These are phyloP conservation scores for Rhizopogon sp. DNA, from an alignment of 768 basidiomycete species.

Conservation along the genomic window DNA sequence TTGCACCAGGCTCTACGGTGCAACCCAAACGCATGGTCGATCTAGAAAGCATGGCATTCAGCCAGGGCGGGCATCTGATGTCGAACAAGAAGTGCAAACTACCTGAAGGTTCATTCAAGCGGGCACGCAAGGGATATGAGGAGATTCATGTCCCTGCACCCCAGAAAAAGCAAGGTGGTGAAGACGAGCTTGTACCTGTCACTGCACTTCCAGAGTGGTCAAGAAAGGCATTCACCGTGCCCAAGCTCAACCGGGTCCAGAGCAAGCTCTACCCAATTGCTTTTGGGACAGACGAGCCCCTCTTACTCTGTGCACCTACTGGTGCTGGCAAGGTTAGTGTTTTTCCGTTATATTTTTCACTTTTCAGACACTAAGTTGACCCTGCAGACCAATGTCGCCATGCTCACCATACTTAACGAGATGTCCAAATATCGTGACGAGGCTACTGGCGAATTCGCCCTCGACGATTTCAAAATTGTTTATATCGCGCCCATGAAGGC, in stretches of 20 bases:
- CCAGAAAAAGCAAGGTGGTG: slow-evolving; percentile 61
- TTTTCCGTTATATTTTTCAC: background rate
- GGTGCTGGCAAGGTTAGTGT: slow-evolving; percentile 92
- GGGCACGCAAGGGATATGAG: slow-evolving; percentile 93
- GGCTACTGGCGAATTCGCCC: slow-evolving; percentile 71
- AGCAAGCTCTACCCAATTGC: slow-evolving; percentile 90
- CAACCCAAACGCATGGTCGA: slow-evolving; percentile 86
- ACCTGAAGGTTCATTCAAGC: slow-evolving; percentile 96
- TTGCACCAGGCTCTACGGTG: slow-evolving; percentile 81
- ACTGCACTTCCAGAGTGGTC: slow-evolving; percentile 81
- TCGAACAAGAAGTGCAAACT: slow-evolving; percentile 98
- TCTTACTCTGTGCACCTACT: slow-evolving; percentile 95
- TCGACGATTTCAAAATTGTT: slow-evolving; percentile 91
- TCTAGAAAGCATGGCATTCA: slow-evolving; percentile 92
- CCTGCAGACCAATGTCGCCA: slow-evolving; percentile 90
- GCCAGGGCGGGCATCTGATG: slow-evolving; percentile 95
- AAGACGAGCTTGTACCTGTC: slow-evolving; percentile 70
- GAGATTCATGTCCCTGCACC: slow-evolving; percentile 97
- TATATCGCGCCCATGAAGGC: slow-evolving; percentile 99
- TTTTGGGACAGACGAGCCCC: slow-evolving; percentile 91
- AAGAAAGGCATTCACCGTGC: slow-evolving; percentile 78
- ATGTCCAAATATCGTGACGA: slow-evolving; percentile 85
- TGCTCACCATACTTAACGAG: slow-evolving; percentile 91
- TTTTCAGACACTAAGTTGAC: slow-evolving; percentile 8
- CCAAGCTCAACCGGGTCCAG: slow-evolving; percentile 84